Evolutionary conservation across 2,329 filamentous ascomycete genomes (phyloP).

Genomic region (Aureobasidium sp.): DNA sequence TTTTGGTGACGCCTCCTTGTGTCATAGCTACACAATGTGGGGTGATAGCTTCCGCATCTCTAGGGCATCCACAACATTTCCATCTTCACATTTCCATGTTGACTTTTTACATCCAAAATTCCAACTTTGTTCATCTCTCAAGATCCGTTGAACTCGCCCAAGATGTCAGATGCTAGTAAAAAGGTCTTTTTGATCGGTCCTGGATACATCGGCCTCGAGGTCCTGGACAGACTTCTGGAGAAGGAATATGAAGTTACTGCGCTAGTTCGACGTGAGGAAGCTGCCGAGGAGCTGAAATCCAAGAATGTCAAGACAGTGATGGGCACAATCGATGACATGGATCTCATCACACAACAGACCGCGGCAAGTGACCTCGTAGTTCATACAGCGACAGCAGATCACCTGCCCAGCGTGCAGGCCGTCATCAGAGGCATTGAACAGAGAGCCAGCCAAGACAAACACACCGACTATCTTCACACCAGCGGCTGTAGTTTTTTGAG

Average conservation of each 20-base stretch:
- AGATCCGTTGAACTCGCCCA: too few relatives aligned
- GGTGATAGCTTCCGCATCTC: too few relatives aligned
- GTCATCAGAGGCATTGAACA: conserved; percentile 39
- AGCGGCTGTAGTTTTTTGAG: conserved; percentile 38
- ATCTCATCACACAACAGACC: conserved; percentile 34
- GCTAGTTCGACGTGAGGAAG: conserved; percentile 36
- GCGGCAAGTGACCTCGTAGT: conserved; percentile 38
- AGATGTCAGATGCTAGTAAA: conserved; percentile 16
- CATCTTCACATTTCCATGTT: too few relatives aligned
- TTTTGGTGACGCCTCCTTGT: too few relatives aligned
- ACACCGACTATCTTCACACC: conserved; percentile 45
- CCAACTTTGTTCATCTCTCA: too few relatives aligned
- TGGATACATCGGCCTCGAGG: conserved; percentile 43
- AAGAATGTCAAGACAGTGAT: conserved; percentile 35
- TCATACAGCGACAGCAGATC: conserved; percentile 46
- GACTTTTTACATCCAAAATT: too few relatives aligned
- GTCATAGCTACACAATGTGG: too few relatives aligned
- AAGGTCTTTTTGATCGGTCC: conserved; percentile 41
- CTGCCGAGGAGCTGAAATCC: conserved; percentile 31
- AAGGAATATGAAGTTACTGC: conserved; percentile 39
- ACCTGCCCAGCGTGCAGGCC: conserved; percentile 40
- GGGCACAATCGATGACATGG: conserved; percentile 37
- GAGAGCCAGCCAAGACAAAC: conserved; percentile 32
- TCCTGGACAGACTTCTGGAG: conserved; percentile 39
- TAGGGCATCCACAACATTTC: too few relatives aligned